phyloP scores from a whole-genome alignment of 306 rosid genomes.

The Cyamopsis tetragonoloba region DNA sequence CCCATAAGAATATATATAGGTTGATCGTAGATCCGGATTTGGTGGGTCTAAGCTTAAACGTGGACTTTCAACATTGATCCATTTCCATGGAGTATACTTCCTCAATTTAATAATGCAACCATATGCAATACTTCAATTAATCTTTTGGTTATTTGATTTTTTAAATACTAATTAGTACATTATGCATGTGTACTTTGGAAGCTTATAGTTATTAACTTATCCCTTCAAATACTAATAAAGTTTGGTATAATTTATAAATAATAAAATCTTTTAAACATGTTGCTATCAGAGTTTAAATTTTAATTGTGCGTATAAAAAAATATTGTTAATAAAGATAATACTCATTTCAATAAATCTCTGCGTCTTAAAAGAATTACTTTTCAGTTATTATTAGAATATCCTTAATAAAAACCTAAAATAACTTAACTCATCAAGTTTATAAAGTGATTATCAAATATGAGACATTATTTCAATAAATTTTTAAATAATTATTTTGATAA shows the following conservation, averaged over 20 bases:
- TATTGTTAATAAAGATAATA: too few species aligned
- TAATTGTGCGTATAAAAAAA: too few species aligned
- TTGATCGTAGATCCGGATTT: constrained; percentile 31
- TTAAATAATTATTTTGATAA: not conserved
- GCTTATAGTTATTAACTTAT: not conserved
- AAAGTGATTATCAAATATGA: too few species aligned
- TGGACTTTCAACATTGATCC: constrained; percentile 23
- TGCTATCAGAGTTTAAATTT: too few species aligned
- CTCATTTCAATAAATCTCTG: too few species aligned
- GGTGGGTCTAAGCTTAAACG: constrained; percentile 22
- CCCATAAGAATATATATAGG: constrained; percentile 23
- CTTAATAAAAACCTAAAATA: too few species aligned
- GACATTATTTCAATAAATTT: too few species aligned
- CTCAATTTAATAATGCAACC: not conserved
- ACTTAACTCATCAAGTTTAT: too few species aligned
- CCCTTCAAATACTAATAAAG: not conserved
- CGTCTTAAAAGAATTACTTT: too few species aligned
- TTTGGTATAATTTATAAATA: too few species aligned
- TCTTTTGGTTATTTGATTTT: not conserved
- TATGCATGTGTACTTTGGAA: not conserved
- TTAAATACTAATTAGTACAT: not conserved
- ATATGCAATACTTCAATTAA: not conserved
- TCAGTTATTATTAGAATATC: too few species aligned
- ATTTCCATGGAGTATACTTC: not conserved
- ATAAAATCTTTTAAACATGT: too few species aligned